Conservation (phyloP, 2,329 filamentous ascomycete genomes). For the Ophiocordyceps sinensis region DNA sequence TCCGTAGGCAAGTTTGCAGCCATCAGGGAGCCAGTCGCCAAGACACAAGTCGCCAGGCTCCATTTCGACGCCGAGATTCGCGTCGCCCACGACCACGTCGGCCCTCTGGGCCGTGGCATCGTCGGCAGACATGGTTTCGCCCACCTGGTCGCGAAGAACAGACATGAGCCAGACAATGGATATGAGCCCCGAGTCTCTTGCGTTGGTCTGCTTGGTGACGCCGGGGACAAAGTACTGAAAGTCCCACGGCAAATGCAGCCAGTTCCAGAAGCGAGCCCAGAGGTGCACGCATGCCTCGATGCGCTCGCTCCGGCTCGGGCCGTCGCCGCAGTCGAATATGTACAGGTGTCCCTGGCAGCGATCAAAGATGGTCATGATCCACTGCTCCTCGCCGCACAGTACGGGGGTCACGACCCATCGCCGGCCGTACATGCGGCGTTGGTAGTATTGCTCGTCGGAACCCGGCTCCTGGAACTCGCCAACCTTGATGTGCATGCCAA, state of each 20-base stretch:
- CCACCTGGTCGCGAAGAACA: conserved; percentile 7
- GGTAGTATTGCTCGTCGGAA: neutral
- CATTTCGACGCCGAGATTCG: neutral
- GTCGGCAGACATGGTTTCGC: conserved; percentile 1
- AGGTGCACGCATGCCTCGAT: conserved; percentile 5
- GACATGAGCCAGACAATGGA: conserved; percentile 7
- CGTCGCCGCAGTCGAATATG: conserved; percentile 7
- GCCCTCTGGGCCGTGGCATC: neutral
- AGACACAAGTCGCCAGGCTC: conserved; percentile 1
- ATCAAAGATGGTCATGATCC: conserved; percentile 11
- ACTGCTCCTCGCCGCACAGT: conserved; percentile 3
- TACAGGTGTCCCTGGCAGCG: conserved; percentile 6
- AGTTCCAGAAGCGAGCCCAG: conserved; percentile 9
- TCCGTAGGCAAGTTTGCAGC: neutral
- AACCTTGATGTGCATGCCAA: conserved; percentile 1
- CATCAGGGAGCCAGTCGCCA: conserved; percentile 5
- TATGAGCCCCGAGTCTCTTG: conserved; percentile 5
- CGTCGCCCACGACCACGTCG: neutral
- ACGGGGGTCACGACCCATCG: conserved; percentile 8
- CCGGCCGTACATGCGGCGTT: conserved; percentile 1
- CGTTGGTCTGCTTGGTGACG: conserved; percentile 1
- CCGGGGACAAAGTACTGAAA: conserved; percentile 7
- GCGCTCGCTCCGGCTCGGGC: conserved; percentile 1
- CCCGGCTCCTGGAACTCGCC: conserved; percentile 1
- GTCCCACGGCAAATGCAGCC: conserved; percentile 5